phyloP scores from a whole-genome alignment of 2,329 filamentous ascomycete genomes.

The Penicillium digitatum region DNA sequence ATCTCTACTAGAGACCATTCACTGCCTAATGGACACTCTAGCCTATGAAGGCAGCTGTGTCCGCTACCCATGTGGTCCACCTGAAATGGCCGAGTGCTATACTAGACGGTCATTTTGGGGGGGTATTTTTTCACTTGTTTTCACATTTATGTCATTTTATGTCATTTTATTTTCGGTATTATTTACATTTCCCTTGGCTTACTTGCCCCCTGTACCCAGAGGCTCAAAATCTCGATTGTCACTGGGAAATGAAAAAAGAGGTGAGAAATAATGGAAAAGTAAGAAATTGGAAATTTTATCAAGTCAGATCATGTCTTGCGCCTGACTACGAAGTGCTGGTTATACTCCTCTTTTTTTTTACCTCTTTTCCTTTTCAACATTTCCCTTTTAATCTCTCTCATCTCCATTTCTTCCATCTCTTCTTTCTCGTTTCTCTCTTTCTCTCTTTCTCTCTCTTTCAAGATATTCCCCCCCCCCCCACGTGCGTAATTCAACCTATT shows the following conservation, averaged over 20 bases:
- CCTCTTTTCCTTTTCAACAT: neutral
- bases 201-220: slow-evolving; percentile 13
- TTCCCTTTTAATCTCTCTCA: neutral
- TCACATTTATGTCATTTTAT: too few relatives aligned
- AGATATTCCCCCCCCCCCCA: slow-evolving; percentile 11
- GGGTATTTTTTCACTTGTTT: neutral
- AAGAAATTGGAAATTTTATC: neutral
- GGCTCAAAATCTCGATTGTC: slow-evolving; percentile 27
- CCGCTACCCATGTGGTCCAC: slow-evolving; percentile 12
- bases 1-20: neutral
- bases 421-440: neutral
- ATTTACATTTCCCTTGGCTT: neutral
- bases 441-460: too few relatives aligned
- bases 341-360: neutral
- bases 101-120: neutral
- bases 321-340: slow-evolving; percentile 8
- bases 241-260: slow-evolving; percentile 13
- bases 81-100: slow-evolving; percentile 11
- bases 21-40: slow-evolving; percentile 9
- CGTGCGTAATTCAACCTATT: slow-evolving; percentile 15
- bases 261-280: neutral
- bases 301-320: slow-evolving; percentile 10
- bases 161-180: neutral
- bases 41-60: slow-evolving; percentile 18
- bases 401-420: too few relatives aligned